Conservation (phyloP, 352 stramenopile species). For the Pythium angustatum region DNA sequence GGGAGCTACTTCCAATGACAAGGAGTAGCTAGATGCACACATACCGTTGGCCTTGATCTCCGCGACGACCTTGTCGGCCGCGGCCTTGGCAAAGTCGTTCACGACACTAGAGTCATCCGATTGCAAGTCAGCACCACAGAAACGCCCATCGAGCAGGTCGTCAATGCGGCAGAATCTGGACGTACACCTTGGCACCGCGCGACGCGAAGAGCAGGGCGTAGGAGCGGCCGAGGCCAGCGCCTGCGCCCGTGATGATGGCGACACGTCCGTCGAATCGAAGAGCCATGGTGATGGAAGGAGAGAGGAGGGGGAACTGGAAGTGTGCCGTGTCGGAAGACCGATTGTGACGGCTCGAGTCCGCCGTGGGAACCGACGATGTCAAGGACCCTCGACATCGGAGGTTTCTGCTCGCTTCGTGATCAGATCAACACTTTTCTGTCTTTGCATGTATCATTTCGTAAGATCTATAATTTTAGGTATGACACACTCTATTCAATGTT, state of each 20-base stretch:
- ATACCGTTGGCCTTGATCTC: conserved; percentile 72
- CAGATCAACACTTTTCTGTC: background rate
- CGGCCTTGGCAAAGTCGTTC: conserved; percentile 69
- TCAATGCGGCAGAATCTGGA: too few relatives aligned
- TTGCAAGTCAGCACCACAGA: too few relatives aligned
- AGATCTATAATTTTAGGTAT: background rate
- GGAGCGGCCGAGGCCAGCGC: conserved; percentile 67
- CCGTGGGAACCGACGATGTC: conserved; percentile 17
- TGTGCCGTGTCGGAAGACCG: conserved; percentile 11
- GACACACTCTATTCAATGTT: background rate
- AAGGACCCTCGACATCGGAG: background rate
- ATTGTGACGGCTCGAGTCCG: conserved; percentile 16
- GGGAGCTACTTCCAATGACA: too few relatives aligned
- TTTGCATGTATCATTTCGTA: background rate
- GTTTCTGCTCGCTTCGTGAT: conserved; percentile 13
- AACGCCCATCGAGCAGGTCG: too few relatives aligned
- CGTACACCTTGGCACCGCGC: conserved; percentile 82
- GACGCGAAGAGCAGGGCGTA: conserved; percentile 76
- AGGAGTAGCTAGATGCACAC: conserved; percentile 16
- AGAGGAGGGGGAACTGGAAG: background rate
- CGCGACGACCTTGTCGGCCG: conserved; percentile 69
- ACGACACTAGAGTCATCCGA: conserved; percentile 51
- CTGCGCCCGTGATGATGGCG: conserved; percentile 78
- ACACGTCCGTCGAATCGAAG: conserved; percentile 80
- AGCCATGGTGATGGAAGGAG: conserved; percentile 23